Conservation (phyloP, 495 filamentous ascomycete species). For the Hyaloscypha bicolor region DNA sequence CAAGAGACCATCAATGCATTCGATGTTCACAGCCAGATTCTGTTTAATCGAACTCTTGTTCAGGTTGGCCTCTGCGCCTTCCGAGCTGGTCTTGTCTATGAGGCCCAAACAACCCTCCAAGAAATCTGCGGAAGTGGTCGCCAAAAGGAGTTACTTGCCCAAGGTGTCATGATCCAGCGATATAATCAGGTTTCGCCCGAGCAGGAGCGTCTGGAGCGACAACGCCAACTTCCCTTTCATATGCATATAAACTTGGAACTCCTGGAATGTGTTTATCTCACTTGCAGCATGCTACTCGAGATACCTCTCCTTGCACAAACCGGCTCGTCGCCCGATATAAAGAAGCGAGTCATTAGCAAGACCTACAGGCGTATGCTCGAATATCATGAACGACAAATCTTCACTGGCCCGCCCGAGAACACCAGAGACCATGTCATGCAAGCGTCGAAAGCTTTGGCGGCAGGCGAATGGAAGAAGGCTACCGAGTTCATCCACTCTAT, state of each 20-base stretch:
- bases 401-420: conserved; percentile 97
- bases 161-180: conserved; percentile 96
- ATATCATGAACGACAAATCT: conserved; percentile 98
- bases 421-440: conserved; percentile 99
- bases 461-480: conserved; percentile 97
- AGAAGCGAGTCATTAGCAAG: conserved; percentile 98
- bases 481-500: conserved; percentile 90
- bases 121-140: conserved; percentile 97
- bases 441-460: conserved; percentile 92
- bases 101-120: conserved; percentile 93
- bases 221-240: conserved; percentile 97
- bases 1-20: conserved; percentile 95
- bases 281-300: conserved; percentile 97
- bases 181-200: conserved; percentile 94
- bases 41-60: conserved; percentile 97
- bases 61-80: conserved; percentile 99
- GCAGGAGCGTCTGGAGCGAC: conserved; percentile 94
- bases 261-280: conserved; percentile 97
- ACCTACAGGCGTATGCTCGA: conserved; percentile 98
- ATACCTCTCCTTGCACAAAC: conserved; percentile 96
- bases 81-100: conserved; percentile 93
- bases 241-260: conserved; percentile 99
- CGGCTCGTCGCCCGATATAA: conserved; percentile 93
- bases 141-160: conserved; percentile 96
- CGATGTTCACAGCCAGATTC: conserved; percentile 94